Evolutionary conservation across 2,329 filamentous ascomycete genomes (phyloP).

Genomic region (Parascedosporium putredinis): DNA sequence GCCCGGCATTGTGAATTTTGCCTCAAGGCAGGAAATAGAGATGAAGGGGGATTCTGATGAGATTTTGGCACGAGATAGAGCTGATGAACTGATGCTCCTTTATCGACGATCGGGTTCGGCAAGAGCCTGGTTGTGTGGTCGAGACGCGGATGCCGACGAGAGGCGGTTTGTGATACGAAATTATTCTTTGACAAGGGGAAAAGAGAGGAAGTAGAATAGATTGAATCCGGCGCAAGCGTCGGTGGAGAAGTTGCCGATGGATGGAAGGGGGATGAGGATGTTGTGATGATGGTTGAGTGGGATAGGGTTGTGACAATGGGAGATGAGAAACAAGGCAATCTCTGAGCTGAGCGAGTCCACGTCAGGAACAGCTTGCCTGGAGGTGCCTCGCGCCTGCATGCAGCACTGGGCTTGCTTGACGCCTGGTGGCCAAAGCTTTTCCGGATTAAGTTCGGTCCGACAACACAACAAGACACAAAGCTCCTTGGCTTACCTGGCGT

Average conservation of each 20-base stretch:
- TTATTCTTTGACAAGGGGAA: background rate
- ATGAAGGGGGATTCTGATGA: background rate
- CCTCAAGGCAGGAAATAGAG: background rate
- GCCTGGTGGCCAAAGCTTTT: constrained; percentile 4
- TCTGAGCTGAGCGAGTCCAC: constrained; percentile 21
- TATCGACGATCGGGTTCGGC: too few relatives aligned
- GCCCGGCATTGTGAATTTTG: constrained; percentile 59
- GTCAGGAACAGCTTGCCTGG: constrained; percentile 32
- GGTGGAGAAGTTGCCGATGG: constrained; percentile 8
- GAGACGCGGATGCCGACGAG: too few relatives aligned
- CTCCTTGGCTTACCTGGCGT: too few relatives aligned
- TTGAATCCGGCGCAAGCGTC: background rate
- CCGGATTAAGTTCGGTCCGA: background rate
- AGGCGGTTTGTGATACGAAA: too few relatives aligned
- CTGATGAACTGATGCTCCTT: background rate
- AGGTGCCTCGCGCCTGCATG: background rate
- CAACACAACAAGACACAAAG: too few relatives aligned
- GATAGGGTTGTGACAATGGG: background rate
- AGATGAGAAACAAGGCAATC: constrained; percentile 1
- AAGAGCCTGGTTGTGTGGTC: too few relatives aligned
- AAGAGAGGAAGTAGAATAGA: background rate
- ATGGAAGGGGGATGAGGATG: background rate
- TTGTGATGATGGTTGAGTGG: constrained; percentile 6
- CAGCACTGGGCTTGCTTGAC: background rate
- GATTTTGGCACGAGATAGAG: too few relatives aligned